Evolutionary conservation across 192 early-diverging fungal species (phyloP).

Genomic region (Mortierella hygrophila): DNA sequence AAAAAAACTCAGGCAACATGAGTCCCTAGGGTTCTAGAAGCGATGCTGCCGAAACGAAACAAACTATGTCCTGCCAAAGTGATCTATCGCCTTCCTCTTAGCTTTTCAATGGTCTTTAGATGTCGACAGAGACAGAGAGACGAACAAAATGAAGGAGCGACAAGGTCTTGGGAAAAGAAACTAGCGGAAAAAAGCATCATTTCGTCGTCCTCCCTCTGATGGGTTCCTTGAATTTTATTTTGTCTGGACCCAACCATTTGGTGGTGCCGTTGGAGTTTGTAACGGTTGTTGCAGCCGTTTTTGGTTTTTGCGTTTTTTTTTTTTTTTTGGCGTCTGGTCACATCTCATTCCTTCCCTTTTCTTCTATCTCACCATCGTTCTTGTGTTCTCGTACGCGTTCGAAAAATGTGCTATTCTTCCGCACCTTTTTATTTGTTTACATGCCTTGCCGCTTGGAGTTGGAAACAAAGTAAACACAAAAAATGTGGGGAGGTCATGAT

Average conservation of each 20-base stretch:
- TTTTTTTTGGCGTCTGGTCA: not conserved
- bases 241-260: not conserved
- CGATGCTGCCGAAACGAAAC: not conserved
- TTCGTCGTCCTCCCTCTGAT: not conserved
- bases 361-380: not conserved
- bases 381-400: not conserved
- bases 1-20: not conserved
- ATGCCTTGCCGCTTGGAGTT: too few relatives aligned
- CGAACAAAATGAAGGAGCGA: too few relatives aligned
- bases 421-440: not conserved
- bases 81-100: not conserved
- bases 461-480: not conserved
- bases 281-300: not conserved
- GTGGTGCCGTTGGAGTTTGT: not conserved
- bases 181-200: not conserved
- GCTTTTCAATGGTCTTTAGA: not conserved
- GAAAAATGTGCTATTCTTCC: not conserved
- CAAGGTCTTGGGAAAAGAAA: too few relatives aligned
- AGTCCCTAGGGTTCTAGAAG: not conserved
- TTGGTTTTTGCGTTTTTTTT: too few relatives aligned
- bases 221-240: not conserved
- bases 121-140: too few relatives aligned
- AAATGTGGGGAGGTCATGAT: not conserved
- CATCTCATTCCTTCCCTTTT: not conserved
- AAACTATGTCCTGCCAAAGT: not conserved